Percentiles rank a stretch among this genome's conserved stretches.
Evolutionary conservation across 75 land plant species (phyloP).

Genomic region (Cunninghamia lanceolata): DNA sequence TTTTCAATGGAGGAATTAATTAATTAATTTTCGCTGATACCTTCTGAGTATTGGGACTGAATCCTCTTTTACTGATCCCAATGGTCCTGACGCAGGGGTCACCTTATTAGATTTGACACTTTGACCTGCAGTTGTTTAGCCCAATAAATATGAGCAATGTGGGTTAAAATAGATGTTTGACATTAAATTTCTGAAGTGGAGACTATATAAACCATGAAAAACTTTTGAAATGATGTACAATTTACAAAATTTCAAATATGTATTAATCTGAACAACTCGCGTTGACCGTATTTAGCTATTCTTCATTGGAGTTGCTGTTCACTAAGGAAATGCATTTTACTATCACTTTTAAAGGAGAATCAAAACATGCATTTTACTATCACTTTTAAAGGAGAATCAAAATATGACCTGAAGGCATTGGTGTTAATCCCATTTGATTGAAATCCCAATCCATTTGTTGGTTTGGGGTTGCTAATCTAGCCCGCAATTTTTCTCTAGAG

Average conservation of each 20-base stretch:
- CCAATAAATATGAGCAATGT: not conserved
- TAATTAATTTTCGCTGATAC: not conserved
- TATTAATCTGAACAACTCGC: not conserved
- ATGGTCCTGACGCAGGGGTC: constrained; percentile 21
- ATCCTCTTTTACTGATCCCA: constrained; percentile 16
- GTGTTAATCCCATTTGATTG: constrained; percentile 28
- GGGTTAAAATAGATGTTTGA: not conserved
- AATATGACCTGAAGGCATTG: constrained; percentile 21
- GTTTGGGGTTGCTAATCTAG: constrained; percentile 25
- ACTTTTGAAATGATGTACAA: not conserved
- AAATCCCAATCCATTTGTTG: constrained; percentile 13
- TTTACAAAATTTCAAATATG: not conserved
- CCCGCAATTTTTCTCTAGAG: constrained; percentile 36
- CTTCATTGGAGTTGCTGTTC: not conserved
- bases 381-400: not conserved
- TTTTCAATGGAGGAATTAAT: not conserved
- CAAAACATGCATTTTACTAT: not conserved
- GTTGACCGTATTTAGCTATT: not conserved
- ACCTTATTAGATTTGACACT: constrained; percentile 5
- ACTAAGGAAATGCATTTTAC: not conserved
- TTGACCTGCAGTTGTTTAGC: constrained; percentile 19
- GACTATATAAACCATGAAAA: not conserved
- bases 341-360: not conserved
- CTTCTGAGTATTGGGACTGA: constrained; percentile 4
- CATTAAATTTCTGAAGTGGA: not conserved